Conservation (phyloP, 768 basidiomycete genomes). For the Russula emetica region DNA sequence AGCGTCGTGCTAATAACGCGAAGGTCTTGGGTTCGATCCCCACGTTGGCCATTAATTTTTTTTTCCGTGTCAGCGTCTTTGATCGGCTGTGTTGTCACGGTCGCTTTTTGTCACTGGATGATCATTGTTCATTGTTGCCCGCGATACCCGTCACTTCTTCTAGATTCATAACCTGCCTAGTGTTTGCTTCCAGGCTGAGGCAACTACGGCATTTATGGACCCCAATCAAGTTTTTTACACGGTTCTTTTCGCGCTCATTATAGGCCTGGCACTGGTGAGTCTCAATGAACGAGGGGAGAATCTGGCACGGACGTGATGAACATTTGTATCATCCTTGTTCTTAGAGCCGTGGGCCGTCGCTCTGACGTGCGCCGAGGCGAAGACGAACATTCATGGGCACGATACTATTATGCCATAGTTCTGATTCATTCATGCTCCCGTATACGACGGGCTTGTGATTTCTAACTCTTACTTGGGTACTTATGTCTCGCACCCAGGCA, state of each 20-base stretch:
- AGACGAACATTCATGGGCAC: constrained; percentile 60
- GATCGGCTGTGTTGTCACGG: neutral
- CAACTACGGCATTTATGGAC: constrained; percentile 13
- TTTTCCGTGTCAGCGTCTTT: neutral
- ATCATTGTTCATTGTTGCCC: neutral
- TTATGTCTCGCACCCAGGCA: constrained; percentile 43
- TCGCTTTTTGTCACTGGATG: constrained; percentile 1
- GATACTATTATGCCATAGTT: constrained; percentile 40
- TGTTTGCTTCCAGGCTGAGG: constrained; percentile 7
- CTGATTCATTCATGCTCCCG: constrained; percentile 31
- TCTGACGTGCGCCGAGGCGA: constrained; percentile 52
- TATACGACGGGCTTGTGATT: neutral
- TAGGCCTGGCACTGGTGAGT: constrained; percentile 18
- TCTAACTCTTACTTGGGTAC: constrained; percentile 2
- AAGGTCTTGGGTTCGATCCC: constrained; percentile 35
- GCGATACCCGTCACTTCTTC: neutral
- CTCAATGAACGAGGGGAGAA: neutral
- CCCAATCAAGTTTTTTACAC: constrained; percentile 8
- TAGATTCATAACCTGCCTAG: neutral
- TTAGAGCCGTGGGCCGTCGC: constrained; percentile 66
- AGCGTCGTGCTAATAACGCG: constrained; percentile 77
- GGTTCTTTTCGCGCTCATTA: constrained; percentile 7
- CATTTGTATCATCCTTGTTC: constrained; percentile 86
- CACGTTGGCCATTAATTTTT: constrained; percentile 30
- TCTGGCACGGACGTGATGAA: constrained; percentile 46